Percentiles rank a stretch among this genome's conserved stretches.
These are phyloP conservation scores for Kazachstania sp. DNA, from an alignment of 1,139 yeast species.

Conservation along the genomic window DNA sequence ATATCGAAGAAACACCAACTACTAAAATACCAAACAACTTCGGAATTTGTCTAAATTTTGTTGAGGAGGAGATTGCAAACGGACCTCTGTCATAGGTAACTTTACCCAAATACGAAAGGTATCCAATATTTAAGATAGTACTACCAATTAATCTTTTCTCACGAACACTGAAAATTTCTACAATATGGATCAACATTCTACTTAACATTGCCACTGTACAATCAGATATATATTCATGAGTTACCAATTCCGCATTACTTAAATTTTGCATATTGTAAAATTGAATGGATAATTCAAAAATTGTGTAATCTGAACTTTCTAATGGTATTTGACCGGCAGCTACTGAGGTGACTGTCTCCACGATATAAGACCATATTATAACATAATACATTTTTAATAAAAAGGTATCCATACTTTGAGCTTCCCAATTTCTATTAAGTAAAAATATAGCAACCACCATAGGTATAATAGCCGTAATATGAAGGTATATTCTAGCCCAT, in stretches of 20 bases:
- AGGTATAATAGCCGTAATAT: slow-evolving; percentile 10
- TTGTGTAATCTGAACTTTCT: slow-evolving; percentile 28
- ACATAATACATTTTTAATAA: background rate
- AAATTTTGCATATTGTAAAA: slow-evolving; percentile 7
- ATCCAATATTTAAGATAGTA: slow-evolving; percentile 16
- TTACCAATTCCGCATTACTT: background rate
- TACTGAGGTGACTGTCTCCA: slow-evolving; percentile 24
- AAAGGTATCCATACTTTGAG: background rate
- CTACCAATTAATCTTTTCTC: slow-evolving; percentile 20
- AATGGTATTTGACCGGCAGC: slow-evolving; percentile 22
- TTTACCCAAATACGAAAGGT: slow-evolving; percentile 12
- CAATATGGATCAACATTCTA: slow-evolving; percentile 24
- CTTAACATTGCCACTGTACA: slow-evolving; percentile 22
- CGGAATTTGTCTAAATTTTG: slow-evolving; percentile 13
- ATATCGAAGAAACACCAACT: slow-evolving; percentile 11
- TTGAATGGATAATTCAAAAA: slow-evolving; percentile 27
- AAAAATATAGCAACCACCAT: background rate
- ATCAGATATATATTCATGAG: slow-evolving; percentile 12
- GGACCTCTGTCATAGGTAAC: slow-evolving; percentile 4
- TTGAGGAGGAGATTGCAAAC: slow-evolving; percentile 6
- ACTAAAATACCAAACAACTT: slow-evolving; percentile 13
- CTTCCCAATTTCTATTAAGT: background rate
- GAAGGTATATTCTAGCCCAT: slow-evolving; percentile 13
- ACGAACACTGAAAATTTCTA: slow-evolving; percentile 23
- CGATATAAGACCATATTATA: slow-evolving; percentile 23